A percentile compares a stretch with the other conserved stretches of the same genome.
Conservation (phyloP, 768 basidiomycete genomes). For the Cytidiella melzeri region DNA sequence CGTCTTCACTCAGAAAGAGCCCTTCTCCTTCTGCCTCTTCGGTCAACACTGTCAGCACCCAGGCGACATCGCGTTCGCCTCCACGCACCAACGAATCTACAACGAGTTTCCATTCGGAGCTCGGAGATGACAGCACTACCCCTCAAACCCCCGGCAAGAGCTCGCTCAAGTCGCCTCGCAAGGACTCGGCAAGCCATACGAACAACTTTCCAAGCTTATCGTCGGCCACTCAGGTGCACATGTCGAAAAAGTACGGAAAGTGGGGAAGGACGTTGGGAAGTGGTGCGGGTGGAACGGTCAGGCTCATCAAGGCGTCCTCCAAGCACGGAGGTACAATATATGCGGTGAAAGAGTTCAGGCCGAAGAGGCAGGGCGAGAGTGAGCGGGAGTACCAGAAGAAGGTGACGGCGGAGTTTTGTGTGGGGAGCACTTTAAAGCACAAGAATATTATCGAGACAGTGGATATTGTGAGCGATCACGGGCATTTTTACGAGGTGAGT, state of each 20-base stretch:
- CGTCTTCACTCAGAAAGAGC: slow-evolving; percentile 19
- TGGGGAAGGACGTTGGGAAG: slow-evolving; percentile 95
- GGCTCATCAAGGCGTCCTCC: slow-evolving; percentile 80
- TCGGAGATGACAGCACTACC: slow-evolving; percentile 4
- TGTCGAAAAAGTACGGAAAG: slow-evolving; percentile 99
- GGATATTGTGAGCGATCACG: slow-evolving; percentile 96
- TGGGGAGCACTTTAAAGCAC: slow-evolving; percentile 91
- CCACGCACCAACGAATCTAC: slow-evolving; percentile 17
- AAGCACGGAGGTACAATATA: slow-evolving; percentile 84
- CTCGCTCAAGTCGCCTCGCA: slow-evolving; percentile 11
- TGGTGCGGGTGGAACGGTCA: slow-evolving; percentile 97
- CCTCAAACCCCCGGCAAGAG: slow-evolving; percentile 9
- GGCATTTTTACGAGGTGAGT: slow-evolving; percentile 95
- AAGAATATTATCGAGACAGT: slow-evolving; percentile 96
- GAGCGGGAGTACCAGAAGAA: slow-evolving; percentile 99
- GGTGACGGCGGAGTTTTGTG: slow-evolving; percentile 98
- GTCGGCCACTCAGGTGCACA: slow-evolving; percentile 81
- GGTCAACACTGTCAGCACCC: slow-evolving; percentile 21
- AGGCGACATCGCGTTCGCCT: slow-evolving; percentile 22
- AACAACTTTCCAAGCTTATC: slow-evolving; percentile 52
- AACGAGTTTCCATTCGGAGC: slow-evolving; percentile 5
- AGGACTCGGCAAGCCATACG: neutral
- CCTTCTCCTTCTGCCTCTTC: slow-evolving; percentile 25
- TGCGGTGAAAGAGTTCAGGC: slow-evolving; percentile 97
- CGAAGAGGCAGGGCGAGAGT: slow-evolving; percentile 79